These are phyloP conservation scores for Calonectria montana DNA, from an alignment of 2,329 filamentous ascomycete species.

Conservation along the genomic window DNA sequence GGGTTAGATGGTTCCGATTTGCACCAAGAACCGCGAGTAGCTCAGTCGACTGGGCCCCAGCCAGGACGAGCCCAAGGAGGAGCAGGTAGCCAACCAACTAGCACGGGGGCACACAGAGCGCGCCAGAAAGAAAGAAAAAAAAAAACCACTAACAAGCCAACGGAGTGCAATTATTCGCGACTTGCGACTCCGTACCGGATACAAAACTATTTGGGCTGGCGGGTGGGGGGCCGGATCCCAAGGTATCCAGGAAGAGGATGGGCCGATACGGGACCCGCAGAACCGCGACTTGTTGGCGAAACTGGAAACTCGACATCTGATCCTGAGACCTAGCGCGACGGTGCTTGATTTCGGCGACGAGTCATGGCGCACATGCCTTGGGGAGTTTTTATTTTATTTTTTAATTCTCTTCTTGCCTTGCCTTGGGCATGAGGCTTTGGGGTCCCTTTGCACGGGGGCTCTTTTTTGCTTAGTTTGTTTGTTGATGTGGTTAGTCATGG, in stretches of 20 bases:
- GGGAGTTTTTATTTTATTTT: too few species aligned
- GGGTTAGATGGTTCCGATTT: slow-evolving; percentile 15
- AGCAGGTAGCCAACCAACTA: slow-evolving; percentile 1
- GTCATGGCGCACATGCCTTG: slow-evolving; percentile 30
- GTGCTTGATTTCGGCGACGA: slow-evolving; percentile 21
- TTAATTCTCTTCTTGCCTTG: neutral
- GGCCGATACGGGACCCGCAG: slow-evolving; percentile 34
- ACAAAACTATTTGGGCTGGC: slow-evolving; percentile 3
- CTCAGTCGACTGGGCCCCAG: slow-evolving; percentile 12
- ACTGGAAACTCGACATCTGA: slow-evolving; percentile 33
- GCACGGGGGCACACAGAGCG: neutral
- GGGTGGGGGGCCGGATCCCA: slow-evolving; percentile 5
- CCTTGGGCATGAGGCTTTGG: neutral
- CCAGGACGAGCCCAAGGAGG: slow-evolving; percentile 6
- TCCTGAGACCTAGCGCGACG: slow-evolving; percentile 24
- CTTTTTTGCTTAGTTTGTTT: neutral
- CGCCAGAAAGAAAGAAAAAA: neutral
- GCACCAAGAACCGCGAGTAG: neutral
- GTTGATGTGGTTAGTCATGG: neutral
- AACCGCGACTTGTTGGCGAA: slow-evolving; percentile 25
- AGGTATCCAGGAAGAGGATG: slow-evolving; percentile 27
- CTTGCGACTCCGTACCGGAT: slow-evolving; percentile 4
- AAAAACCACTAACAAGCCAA: slow-evolving; percentile 15
- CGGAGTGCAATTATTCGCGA: slow-evolving; percentile 6
- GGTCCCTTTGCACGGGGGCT: neutral